A percentile compares a stretch with the other conserved stretches of the same genome.
Evolutionary conservation across 805 yeast genomes (phyloP).

Genomic region (Hanseniaspora lachancei): DNA sequence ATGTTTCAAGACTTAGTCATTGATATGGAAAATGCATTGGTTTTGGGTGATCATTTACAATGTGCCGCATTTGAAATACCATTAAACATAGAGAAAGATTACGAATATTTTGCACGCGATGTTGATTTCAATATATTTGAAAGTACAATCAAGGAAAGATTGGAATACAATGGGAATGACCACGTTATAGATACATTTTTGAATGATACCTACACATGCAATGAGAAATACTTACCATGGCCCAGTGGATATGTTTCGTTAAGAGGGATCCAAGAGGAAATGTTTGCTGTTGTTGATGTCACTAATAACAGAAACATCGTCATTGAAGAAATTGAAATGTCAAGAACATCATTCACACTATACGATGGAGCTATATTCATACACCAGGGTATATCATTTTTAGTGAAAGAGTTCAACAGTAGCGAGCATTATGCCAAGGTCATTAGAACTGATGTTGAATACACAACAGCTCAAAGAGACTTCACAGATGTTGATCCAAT

Average conservation of each 20-base stretch:
- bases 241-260: slow-evolving; percentile 66
- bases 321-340: slow-evolving; percentile 79
- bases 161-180: slow-evolving; percentile 31
- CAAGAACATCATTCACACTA: slow-evolving; percentile 76
- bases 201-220: slow-evolving; percentile 34
- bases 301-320: slow-evolving; percentile 64
- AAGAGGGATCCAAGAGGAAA: slow-evolving; percentile 70
- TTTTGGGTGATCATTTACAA: slow-evolving; percentile 73
- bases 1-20: slow-evolving; percentile 47
- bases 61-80: slow-evolving; percentile 90
- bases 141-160: slow-evolving; percentile 28
- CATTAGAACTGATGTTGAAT: slow-evolving; percentile 78
- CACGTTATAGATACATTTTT: slow-evolving; percentile 20
- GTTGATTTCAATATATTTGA: slow-evolving; percentile 19
- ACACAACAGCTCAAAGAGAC: slow-evolving; percentile 87
- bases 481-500: slow-evolving; percentile 85
- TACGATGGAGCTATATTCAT: slow-evolving; percentile 88
- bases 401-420: slow-evolving; percentile 71
- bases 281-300: slow-evolving; percentile 79
- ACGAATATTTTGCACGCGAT: slow-evolving; percentile 36
- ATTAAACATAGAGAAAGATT: slow-evolving; percentile 40
- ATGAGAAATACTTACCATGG: slow-evolving; percentile 58
- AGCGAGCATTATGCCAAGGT: slow-evolving; percentile 76
- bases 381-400: slow-evolving; percentile 84
- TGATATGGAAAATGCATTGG: slow-evolving; percentile 46